Evolutionary conservation across 176 grass and related monocot species (phyloP), one percentile per base, ranked within the genome.

Genomic region (Raddia guianensis): DNA sequence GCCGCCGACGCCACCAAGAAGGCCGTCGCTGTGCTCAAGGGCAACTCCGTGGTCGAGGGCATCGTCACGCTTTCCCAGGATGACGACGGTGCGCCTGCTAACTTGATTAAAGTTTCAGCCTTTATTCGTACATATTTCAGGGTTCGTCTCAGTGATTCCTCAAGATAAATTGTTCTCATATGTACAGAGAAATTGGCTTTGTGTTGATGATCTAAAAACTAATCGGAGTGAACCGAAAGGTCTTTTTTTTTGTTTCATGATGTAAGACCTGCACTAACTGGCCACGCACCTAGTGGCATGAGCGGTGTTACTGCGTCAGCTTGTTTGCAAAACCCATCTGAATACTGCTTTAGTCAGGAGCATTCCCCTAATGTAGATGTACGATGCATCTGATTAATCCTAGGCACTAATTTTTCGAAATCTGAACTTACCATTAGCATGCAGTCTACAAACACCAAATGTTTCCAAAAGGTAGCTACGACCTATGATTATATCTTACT

Each of bases 1-100:
- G 27, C 1, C 27, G 27, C 27, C 27, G 27, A 91, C 72, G 86
- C 90, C 44, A 20, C 84, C 65, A 98, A 95, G 86, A 99, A 93
- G 84, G 92, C 88, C 62, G 90, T 99, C 35, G 96, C 90, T 34
- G 88, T 95, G 19, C 90, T 95, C 72, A 95, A 95, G 92, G 96
- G 92, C 14, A 85, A 71, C 15, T 93, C 96, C 70, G 3, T 76
- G 84, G 92, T 95, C 20, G 90, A 99, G 76, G 96, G 92, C 21
- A 84, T 95, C 46, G 90, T 99, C 86, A 91, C 90, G 13, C 92
- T 99, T 35, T 66, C 74, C 42, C 96, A 99, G 83, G 92, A 95
- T 10, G 88, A 93, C 9, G 79, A 88, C 8, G 88, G 92, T 99
- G 63, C 68, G 76, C 65, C 34, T 45, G 9, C 55, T 75, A 15